Evolutionary conservation across 2,329 filamentous ascomycete species (phyloP), one percentile per base, ranked within the genome.

Genomic region (Epichloe bromicola): DNA sequence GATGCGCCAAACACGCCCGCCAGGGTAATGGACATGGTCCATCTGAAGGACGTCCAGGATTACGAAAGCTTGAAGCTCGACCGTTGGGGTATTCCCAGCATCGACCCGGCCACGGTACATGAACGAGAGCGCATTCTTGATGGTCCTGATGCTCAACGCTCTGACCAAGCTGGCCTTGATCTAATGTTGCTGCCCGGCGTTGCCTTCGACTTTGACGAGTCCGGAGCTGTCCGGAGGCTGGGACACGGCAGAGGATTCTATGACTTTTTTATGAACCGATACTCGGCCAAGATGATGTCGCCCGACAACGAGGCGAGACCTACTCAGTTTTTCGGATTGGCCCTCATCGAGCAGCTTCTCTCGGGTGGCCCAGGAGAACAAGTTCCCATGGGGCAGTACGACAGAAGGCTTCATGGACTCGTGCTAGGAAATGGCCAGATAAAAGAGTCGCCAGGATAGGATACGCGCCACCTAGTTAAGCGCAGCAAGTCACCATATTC

Each of bases 171-270:
- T 5, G 76, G 77, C 8, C 72, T 98, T 41, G 91, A 98, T 65
- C 67, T 98, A 57, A 86, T 98, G 56, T 75, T 98, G 30, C 80
- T 97, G 74, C 93, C 93, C 1, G 93, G 90, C 12, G 86, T 98
- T 61, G 91, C 88, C 3, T 98, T 98, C 67, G 90, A 96, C 65
- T 58, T 73, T 48, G 74, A 80, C 53, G 62, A 68, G 11, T 67
- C 67, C 23, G 73, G 73, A 3, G 71, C 70, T 12, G 77, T 93
- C 54, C 79, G 84, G 58, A 79, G 93, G 59, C 76, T 97, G 19
- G 93, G 93, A 40, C 93, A 98, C 67, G 93, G 93, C 51, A 95
- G 88, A 67, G 93, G 93, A 34, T 98, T 95, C 70, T 98, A 98
- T 73, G 93, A 98, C 71, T 86, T 83, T 83, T 66, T 98, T 95